Conservation (phyloP, 2,329 filamentous ascomycete genomes). For the Pseudogymnoascus sp. region DNA sequence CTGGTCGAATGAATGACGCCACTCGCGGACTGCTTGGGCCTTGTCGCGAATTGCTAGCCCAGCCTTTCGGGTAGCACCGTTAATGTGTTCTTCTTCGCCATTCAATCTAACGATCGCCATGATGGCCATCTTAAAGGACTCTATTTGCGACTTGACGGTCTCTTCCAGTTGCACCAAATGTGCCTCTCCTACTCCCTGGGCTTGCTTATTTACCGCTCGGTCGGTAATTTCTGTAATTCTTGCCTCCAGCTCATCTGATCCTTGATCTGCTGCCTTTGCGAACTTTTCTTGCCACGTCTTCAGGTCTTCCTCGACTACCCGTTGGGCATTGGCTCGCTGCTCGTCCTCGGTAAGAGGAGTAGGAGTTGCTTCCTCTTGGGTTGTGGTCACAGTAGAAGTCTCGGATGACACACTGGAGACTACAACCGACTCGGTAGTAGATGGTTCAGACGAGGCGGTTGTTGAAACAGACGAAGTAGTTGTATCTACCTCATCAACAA, state of each 20-base stretch:
- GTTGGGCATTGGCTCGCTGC: slow-evolving; percentile 50
- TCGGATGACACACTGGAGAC: slow-evolving; percentile 10
- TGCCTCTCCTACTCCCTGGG: slow-evolving; percentile 57
- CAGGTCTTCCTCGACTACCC: slow-evolving; percentile 71
- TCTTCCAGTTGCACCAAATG: slow-evolving; percentile 63
- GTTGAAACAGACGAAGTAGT: slow-evolving; percentile 25
- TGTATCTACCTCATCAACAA: slow-evolving; percentile 45
- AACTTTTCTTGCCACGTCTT: slow-evolving; percentile 85
- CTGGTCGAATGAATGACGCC: slow-evolving; percentile 52
- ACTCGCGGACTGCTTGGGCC: slow-evolving; percentile 56
- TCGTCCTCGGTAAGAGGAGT: slow-evolving; percentile 40
- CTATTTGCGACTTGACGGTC: slow-evolving; percentile 56
- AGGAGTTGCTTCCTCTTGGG: slow-evolving; percentile 24
- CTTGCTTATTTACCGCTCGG: slow-evolving; percentile 57
- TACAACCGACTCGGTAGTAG: slow-evolving; percentile 17
- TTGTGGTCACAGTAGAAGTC: slow-evolving; percentile 13
- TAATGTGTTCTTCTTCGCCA: slow-evolving; percentile 45
- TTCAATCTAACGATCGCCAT: slow-evolving; percentile 55
- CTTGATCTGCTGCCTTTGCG: slow-evolving; percentile 75
- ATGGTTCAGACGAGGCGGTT: slow-evolving; percentile 20
- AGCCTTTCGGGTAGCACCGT: slow-evolving; percentile 47
- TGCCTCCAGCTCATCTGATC: slow-evolving; percentile 59
- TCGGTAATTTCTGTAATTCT: slow-evolving; percentile 65
- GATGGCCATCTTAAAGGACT: slow-evolving; percentile 60
- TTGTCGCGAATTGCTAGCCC: slow-evolving; percentile 56